Evolutionary conservation across 2,329 filamentous ascomycete genomes (phyloP).

Genomic region (Penicillium sp.): DNA sequence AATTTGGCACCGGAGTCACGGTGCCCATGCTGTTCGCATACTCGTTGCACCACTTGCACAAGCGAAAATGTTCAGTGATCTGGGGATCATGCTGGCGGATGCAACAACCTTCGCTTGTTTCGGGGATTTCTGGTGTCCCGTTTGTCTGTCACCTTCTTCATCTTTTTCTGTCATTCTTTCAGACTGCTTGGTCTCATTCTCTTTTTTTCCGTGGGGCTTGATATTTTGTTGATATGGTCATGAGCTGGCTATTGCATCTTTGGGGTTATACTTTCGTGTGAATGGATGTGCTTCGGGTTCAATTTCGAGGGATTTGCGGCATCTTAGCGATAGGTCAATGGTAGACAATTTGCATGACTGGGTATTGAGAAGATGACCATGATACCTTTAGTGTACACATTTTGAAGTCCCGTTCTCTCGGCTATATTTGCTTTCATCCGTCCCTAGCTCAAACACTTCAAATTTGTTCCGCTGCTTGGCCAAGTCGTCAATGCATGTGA

Average conservation of each 20-base stretch:
- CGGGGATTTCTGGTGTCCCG: background rate
- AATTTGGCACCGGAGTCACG: conserved; percentile 7
- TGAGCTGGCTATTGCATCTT: background rate
- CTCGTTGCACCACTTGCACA: background rate
- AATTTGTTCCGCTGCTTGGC: too few species aligned
- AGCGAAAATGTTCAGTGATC: background rate
- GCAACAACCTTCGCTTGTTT: too few species aligned
- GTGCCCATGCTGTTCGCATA: background rate
- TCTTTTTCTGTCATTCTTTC: background rate
- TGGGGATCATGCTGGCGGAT: background rate
- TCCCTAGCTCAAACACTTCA: too few species aligned
- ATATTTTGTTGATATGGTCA: background rate
- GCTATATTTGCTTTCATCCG: too few species aligned
- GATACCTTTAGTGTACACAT: too few species aligned
- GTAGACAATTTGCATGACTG: background rate
- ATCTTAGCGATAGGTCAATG: background rate
- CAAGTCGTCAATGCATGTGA: too few species aligned
- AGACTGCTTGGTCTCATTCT: background rate
- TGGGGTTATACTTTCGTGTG: background rate
- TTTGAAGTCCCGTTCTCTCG: too few species aligned
- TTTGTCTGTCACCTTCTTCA: background rate
- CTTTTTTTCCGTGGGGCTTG: background rate
- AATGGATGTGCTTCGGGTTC: background rate
- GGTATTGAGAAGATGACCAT: background rate
- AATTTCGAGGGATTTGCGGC: background rate